Base-by-base conservation (phyloP, 768 basidiomycete species). In the Podaxis sp. region DNA sequence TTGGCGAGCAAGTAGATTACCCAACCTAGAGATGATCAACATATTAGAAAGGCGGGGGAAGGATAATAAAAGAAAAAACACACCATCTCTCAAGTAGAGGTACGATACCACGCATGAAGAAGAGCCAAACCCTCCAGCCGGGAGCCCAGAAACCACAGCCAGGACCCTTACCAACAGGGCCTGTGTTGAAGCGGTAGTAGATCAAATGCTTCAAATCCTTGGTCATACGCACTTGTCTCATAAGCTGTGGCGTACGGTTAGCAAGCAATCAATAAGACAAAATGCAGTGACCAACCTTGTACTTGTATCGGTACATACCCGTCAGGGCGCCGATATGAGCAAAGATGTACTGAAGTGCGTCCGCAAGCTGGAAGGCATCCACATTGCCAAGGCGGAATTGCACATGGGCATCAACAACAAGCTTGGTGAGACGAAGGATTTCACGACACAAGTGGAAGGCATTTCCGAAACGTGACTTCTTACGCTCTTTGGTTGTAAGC, bases 301-400 rank as follows among this genome's bases (percentile, higher is more conserved):
- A 99, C 81, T 98, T 98, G 82, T 98, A 98, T 29, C 96, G 89
- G 78, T 99, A 99, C 97, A 99, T 99, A 68, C 97, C 97, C 3
- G 97, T 99, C 67, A 99, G 79, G 27, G 97, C 96, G 71, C 97
- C 97, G 61, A 99, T 94, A 71, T 99, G 97, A 1, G 85, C 91
- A 69, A 98, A 98, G 70, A 94, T 96, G 75, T 98, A 99, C 74
- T 99, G 97, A 24, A 99, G 80, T 0, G 97, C 97, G 66, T 99
- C 97, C 17, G 97, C 97, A 54, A 99, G 87, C 74, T 99, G 97
- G 85, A 99, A 99, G 1, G 96, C 97, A 69, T 99, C 97, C 33
- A 98, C 94, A 67, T 98, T 98, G 53, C 97, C 97, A 40, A 99
- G 85, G 57, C 97, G 93, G 80, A 93, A 98, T 73, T 99, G 97